phyloP scores from a whole-genome alignment of 164 flowering plant genomes.

The Dillenia turbinata region DNA sequence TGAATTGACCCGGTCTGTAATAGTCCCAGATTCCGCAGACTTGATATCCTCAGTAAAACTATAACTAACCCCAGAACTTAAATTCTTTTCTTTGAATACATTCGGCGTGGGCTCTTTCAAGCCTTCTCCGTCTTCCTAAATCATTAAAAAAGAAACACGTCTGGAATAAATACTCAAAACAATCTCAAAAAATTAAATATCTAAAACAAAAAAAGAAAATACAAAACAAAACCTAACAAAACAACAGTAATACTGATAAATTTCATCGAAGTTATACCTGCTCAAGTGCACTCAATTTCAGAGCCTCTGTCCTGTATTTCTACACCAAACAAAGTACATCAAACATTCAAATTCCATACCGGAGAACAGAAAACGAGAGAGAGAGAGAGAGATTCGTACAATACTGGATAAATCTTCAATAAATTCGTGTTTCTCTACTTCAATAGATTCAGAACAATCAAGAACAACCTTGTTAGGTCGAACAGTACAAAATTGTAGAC shows the following conservation, averaged over 20 bases:
- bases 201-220: neutral
- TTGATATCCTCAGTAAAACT: slow-evolving; percentile 14
- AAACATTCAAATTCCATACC: neutral
- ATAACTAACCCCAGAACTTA: slow-evolving; percentile 21
- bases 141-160: slow-evolving; percentile 11
- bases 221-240: neutral
- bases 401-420: slow-evolving; percentile 41
- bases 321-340: slow-evolving; percentile 28
- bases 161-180: neutral
- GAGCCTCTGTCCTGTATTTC: slow-evolving; percentile 44
- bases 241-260: neutral
- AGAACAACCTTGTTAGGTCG: neutral
- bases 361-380: slow-evolving; percentile 4
- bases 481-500: neutral
- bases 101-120: slow-evolving; percentile 52
- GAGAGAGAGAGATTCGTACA: slow-evolving; percentile 31
- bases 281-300: slow-evolving; percentile 35
- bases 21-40: slow-evolving; percentile 12
- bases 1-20: slow-evolving; percentile 3
- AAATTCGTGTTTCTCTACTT: slow-evolving; percentile 43
- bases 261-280: slow-evolving; percentile 34
- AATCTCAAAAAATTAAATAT: neutral
- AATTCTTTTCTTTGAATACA: slow-evolving; percentile 48
- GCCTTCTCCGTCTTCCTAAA: slow-evolving; percentile 52
- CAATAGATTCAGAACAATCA: slow-evolving; percentile 10